phyloP scores from a whole-genome alignment of 208 protist species.

The Acanthamoeba culbertsoni region DNA sequence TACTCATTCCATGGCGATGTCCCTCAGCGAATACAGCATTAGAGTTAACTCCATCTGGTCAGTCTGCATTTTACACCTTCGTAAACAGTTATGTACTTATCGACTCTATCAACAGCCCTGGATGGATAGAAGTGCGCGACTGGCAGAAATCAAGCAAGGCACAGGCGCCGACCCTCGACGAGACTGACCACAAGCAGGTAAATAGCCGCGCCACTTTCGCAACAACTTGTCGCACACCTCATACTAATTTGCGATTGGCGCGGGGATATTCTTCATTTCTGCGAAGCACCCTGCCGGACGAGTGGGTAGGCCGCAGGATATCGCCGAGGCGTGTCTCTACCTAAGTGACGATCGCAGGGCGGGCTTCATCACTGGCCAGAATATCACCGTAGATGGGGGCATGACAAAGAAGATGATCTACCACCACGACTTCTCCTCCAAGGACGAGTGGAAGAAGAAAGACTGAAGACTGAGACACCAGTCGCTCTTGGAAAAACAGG shows the following conservation, averaged over 20 bases:
- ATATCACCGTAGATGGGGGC: slow-evolving; percentile 12
- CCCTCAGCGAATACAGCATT: background rate
- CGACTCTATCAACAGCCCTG: background rate
- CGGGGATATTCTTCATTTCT: background rate
- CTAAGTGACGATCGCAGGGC: background rate
- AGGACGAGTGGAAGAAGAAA: background rate
- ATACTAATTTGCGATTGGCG: too few species aligned
- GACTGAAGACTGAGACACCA: background rate
- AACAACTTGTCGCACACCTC: too few species aligned
- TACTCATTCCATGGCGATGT: slow-evolving; percentile 17
- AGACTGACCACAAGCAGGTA: slow-evolving; percentile 49
- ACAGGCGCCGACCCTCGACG: background rate
- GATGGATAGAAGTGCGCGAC: slow-evolving; percentile 15
- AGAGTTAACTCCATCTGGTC: slow-evolving; percentile 49
- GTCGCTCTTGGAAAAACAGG: background rate
- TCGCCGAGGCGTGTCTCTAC: slow-evolving; percentile 6
- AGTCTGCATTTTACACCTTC: background rate
- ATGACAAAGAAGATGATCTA: slow-evolving; percentile 51
- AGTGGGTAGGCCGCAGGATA: slow-evolving; percentile 8
- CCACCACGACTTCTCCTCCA: background rate
- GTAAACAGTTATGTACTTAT: background rate
- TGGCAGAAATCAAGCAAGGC: slow-evolving; percentile 9
- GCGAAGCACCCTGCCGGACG: background rate
- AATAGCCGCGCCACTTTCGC: too few species aligned
- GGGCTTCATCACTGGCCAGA: slow-evolving; percentile 41